Percentiles rank a stretch among this genome's conserved stretches.
Conservation (phyloP, 768 basidiomycete genomes). For the Xerocomellus chrysenteron region DNA sequence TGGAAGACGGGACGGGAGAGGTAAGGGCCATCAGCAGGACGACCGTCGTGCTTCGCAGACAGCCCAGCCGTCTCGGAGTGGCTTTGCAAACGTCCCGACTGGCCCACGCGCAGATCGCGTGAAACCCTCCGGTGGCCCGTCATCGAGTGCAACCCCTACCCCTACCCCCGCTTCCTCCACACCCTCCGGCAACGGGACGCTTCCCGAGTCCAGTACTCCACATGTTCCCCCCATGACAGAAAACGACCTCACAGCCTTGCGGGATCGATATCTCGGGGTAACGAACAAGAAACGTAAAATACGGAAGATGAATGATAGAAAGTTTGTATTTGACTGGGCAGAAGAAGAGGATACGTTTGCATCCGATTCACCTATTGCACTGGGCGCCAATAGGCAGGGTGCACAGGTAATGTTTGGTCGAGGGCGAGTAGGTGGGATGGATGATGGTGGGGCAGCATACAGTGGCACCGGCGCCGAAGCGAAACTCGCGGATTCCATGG, state of each 20-base stretch:
- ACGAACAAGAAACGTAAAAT: slow-evolving; percentile 94
- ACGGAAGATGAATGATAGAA: slow-evolving; percentile 92
- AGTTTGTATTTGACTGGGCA: slow-evolving; percentile 99
- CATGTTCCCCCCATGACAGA: slow-evolving; percentile 72
- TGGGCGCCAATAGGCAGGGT: slow-evolving; percentile 71
- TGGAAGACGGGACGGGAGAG: slow-evolving; percentile 40
- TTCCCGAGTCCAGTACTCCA: slow-evolving; percentile 38
- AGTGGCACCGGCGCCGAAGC: slow-evolving; percentile 39
- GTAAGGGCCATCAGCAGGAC: slow-evolving; percentile 36
- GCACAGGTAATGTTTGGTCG: slow-evolving; percentile 89
- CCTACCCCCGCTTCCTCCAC: slow-evolving; percentile 54
- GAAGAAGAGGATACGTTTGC: slow-evolving; percentile 91
- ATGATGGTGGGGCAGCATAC: slow-evolving; percentile 56
- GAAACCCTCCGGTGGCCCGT: slow-evolving; percentile 36
- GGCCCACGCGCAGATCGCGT: slow-evolving; percentile 78
- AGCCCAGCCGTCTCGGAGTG: slow-evolving; percentile 38
- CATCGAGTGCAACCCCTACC: slow-evolving; percentile 43
- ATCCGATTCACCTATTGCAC: slow-evolving; percentile 70
- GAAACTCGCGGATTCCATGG: slow-evolving; percentile 78
- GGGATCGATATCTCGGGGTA: slow-evolving; percentile 92
- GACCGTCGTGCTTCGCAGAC: slow-evolving; percentile 36
- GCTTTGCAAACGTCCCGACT: slow-evolving; percentile 73
- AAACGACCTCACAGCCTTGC: slow-evolving; percentile 76
- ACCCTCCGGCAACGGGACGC: slow-evolving; percentile 23
- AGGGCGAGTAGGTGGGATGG: slow-evolving; percentile 83